Evolutionary conservation across 2,329 filamentous ascomycete genomes (phyloP).

Genomic region (Gaeumannomyces sp.): DNA sequence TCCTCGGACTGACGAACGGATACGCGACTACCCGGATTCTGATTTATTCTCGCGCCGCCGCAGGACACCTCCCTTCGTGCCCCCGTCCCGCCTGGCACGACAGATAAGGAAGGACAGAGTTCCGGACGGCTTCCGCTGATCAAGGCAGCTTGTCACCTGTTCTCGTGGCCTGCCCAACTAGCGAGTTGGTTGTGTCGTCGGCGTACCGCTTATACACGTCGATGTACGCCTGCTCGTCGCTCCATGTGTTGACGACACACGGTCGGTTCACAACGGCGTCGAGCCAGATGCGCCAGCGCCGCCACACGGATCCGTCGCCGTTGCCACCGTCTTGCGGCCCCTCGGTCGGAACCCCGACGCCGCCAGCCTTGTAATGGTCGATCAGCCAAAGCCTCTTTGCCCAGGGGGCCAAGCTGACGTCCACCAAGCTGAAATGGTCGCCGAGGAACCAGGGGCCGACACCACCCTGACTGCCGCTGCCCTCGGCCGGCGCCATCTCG

Average conservation of each 20-base stretch:
- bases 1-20: not conserved
- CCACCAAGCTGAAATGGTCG: slow-evolving; percentile 56
- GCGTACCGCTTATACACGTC: slow-evolving; percentile 63
- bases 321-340: slow-evolving; percentile 21
- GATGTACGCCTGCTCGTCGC: slow-evolving; percentile 60
- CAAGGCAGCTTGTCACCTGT: slow-evolving; percentile 57
- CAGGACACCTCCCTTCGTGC: not conserved
- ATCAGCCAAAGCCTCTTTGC: slow-evolving; percentile 65
- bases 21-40: not conserved
- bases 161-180: slow-evolving; percentile 57
- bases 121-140: slow-evolving; percentile 14
- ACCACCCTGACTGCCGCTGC: not conserved
- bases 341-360: slow-evolving; percentile 36
- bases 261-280: slow-evolving; percentile 50
- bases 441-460: slow-evolving; percentile 67
- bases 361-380: slow-evolving; percentile 63
- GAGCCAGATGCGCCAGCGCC: slow-evolving; percentile 59
- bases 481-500: slow-evolving; percentile 48
- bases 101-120: not conserved
- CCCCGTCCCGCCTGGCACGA: not conserved
- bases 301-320: slow-evolving; percentile 42
- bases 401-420: slow-evolving; percentile 69
- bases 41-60: not conserved
- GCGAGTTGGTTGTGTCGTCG: slow-evolving; percentile 56
- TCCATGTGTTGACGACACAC: slow-evolving; percentile 63